Percentiles rank a stretch among this genome's conserved stretches.
Conservation (phyloP, 129 eudicot genomes). For the Arctium minus region DNA sequence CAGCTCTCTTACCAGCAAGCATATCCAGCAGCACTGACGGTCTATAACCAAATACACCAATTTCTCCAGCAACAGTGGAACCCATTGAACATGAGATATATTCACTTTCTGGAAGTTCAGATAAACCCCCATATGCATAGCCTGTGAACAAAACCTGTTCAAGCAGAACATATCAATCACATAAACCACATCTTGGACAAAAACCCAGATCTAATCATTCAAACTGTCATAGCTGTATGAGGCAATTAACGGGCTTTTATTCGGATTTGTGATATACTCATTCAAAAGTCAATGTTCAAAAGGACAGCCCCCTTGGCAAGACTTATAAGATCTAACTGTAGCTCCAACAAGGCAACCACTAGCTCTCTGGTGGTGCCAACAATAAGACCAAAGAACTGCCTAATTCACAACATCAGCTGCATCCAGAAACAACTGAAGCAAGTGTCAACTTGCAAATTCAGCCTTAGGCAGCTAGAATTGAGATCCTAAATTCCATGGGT, state of each 20-base stretch:
- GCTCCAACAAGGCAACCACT: not conserved
- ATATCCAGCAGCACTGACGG: conserved; percentile 83
- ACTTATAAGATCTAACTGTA: not conserved
- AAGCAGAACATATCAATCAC: conserved; percentile 26
- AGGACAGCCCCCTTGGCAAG: not conserved
- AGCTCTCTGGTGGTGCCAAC: not conserved
- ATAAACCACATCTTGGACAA: not conserved
- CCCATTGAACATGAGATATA: conserved; percentile 91
- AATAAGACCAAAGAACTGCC: not conserved
- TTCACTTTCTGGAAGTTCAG: conserved; percentile 86
- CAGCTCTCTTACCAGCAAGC: conserved; percentile 99
- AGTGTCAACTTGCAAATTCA: not conserved
- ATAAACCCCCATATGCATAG: conserved; percentile 92
- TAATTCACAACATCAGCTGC: not conserved
- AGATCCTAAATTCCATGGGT: not conserved
- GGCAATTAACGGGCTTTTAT: not conserved
- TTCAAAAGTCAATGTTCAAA: not conserved
- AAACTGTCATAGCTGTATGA: not conserved
- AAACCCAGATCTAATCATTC: not conserved
- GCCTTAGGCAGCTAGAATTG: not conserved
- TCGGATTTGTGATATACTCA: not conserved
- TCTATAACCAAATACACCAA: conserved; percentile 87
- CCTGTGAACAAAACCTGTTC: conserved; percentile 85
- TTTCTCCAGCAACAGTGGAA: conserved; percentile 93
- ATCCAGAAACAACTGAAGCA: not conserved